Percentiles rank a stretch among this genome's conserved stretches.
Evolutionary conservation across 805 yeast genomes (phyloP).

Genomic region (Ogataea kodamae): DNA sequence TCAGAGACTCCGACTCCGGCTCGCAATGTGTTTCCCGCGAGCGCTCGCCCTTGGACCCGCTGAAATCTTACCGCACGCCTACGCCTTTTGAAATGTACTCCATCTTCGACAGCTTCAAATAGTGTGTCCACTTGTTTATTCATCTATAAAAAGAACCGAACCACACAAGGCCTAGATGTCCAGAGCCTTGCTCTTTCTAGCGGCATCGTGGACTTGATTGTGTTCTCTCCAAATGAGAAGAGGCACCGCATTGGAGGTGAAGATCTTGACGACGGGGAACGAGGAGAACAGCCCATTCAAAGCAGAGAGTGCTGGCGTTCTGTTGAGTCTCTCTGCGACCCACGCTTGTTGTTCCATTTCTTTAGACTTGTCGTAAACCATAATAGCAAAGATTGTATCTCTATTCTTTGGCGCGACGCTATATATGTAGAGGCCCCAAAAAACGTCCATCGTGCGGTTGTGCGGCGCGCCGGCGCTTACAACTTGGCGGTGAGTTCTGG

Average conservation of each 20-base stretch:
- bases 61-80: slow-evolving; percentile 9
- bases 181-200: slow-evolving; percentile 19
- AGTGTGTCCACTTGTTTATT: slow-evolving; percentile 2
- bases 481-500: slow-evolving; percentile 88
- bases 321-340: slow-evolving; percentile 47
- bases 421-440: no score
- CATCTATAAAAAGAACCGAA: slow-evolving; percentile 8
- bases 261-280: slow-evolving; percentile 53
- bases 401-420: slow-evolving; percentile 5
- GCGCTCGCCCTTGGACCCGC: slow-evolving; percentile 11
- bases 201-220: slow-evolving; percentile 26
- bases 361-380: slow-evolving; percentile 29
- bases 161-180: slow-evolving; percentile 5
- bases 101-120: slow-evolving; percentile 13
- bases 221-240: slow-evolving; percentile 46
- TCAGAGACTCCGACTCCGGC: slow-evolving; percentile 5
- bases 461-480: slow-evolving; percentile 21
- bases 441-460: no score
- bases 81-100: slow-evolving; percentile 14
- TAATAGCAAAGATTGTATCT: slow-evolving; percentile 11
- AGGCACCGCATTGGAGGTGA: slow-evolving; percentile 61
- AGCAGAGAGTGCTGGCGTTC: slow-evolving; percentile 56
- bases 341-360: slow-evolving; percentile 44
- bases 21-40: slow-evolving; percentile 6
- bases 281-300: slow-evolving; percentile 56